Evolutionary conservation across 768 basidiomycete genomes (phyloP).

Genomic region (Tricholoma terreum): DNA sequence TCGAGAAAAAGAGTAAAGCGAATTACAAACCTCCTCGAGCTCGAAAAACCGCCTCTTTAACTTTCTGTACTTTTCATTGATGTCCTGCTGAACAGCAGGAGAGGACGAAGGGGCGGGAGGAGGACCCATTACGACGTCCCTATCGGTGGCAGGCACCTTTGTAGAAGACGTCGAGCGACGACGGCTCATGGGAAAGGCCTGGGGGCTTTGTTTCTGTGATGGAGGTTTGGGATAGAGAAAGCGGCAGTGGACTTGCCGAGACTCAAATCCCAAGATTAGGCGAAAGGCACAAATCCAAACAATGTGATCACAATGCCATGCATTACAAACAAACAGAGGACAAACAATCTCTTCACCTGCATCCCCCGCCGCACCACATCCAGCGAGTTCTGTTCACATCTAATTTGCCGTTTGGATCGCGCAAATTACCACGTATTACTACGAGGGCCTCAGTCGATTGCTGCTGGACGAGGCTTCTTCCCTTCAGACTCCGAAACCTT

Average conservation of each 20-base stretch:
- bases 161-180: constrained; percentile 21
- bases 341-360: background rate
- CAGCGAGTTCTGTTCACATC: background rate
- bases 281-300: constrained; percentile 36
- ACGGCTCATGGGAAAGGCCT: constrained; percentile 21
- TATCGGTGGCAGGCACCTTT: constrained; percentile 43
- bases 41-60: constrained; percentile 66
- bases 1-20: constrained; percentile 22
- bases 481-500: constrained; percentile 30
- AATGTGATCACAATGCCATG: constrained; percentile 40
- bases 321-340: constrained; percentile 34
- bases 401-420: background rate
- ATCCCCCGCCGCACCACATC: background rate
- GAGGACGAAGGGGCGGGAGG: constrained; percentile 36
- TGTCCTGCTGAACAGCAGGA: constrained; percentile 37
- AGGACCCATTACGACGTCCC: constrained; percentile 52
- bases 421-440: background rate
- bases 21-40: constrained; percentile 61
- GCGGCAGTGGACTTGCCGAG: constrained; percentile 27
- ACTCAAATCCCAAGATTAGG: constrained; percentile 29
- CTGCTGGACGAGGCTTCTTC: constrained; percentile 6
- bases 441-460: background rate
- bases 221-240: constrained; percentile 28
- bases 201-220: constrained; percentile 15
- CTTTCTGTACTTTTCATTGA: constrained; percentile 58